Evolutionary conservation across 345 rosid species (phyloP).

Genomic region (Kernera saxatilis): DNA sequence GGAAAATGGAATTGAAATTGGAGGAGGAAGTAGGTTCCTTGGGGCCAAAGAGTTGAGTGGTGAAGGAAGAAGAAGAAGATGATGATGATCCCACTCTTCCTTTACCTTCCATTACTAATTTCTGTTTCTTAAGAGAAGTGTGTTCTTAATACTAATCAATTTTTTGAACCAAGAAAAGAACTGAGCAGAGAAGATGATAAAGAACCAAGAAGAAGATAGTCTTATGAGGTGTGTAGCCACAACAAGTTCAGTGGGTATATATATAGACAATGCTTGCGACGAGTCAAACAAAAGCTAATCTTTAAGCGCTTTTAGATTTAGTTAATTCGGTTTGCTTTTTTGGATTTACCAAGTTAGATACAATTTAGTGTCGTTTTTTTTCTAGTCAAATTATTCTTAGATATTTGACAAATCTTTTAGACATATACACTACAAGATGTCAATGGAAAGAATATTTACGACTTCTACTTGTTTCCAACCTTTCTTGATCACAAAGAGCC

Average conservation of each 20-base stretch:
- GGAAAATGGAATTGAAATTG: conserved; percentile 55
- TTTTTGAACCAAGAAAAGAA: neutral
- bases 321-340: neutral
- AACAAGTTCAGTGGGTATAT: conserved; percentile 4
- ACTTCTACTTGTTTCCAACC: neutral
- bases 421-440: neutral
- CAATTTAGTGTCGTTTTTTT: neutral
- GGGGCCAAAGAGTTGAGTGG: conserved; percentile 61
- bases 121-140: neutral
- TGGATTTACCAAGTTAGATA: neutral
- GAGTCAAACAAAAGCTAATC: neutral
- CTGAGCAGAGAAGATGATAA: neutral
- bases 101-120: conserved; percentile 47
- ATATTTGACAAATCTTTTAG: neutral
- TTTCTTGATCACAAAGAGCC: conserved; percentile 20
- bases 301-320: neutral
- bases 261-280: neutral
- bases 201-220: conserved; percentile 12
- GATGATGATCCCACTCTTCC: conserved; percentile 35
- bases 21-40: conserved; percentile 56
- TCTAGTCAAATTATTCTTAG: neutral
- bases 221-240: conserved; percentile 1
- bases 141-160: neutral
- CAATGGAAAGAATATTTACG: neutral
- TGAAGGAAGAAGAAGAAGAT: conserved; percentile 47